Evolutionary conservation across 306 rosid genomes (phyloP).

Genomic region (Trifolium pratense): DNA sequence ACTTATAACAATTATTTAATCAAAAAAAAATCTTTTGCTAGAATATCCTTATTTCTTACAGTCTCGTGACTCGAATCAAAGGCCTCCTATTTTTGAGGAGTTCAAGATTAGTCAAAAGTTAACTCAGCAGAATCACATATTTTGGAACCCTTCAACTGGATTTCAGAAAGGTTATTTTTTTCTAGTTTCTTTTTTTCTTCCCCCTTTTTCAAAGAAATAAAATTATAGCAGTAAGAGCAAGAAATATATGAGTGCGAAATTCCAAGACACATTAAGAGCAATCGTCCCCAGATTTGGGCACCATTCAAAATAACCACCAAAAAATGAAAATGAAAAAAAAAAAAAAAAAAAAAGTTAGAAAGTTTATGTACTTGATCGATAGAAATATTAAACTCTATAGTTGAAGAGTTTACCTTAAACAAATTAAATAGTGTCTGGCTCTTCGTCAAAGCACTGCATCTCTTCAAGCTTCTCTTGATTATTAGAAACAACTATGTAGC

Average conservation of each 20-base stretch:
- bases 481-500: conserved; percentile 84
- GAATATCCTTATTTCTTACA: background rate
- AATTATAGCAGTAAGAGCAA: background rate
- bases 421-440: conserved; percentile 89
- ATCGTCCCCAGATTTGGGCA: conserved; percentile 27
- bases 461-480: conserved; percentile 97
- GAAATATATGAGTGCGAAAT: conserved; percentile 10
- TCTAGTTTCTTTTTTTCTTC: background rate
- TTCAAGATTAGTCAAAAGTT: conserved; percentile 9
- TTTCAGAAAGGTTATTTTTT: background rate
- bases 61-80: conserved; percentile 27
- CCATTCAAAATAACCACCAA: conserved; percentile 26
- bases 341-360: conserved; percentile 18
- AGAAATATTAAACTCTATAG: conserved; percentile 29
- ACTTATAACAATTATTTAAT: conserved; percentile 8
- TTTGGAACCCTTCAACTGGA: conserved; percentile 33
- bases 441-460: conserved; percentile 97
- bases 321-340: background rate
- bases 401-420: conserved; percentile 73
- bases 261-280: conserved; percentile 16
- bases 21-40: background rate
- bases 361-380: conserved; percentile 11
- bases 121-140: conserved; percentile 9
- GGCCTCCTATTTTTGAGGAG: background rate
- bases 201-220: background rate